Evolutionary conservation across 805 yeast genomes (phyloP).

Genomic region (Ogataea glucozyma): DNA sequence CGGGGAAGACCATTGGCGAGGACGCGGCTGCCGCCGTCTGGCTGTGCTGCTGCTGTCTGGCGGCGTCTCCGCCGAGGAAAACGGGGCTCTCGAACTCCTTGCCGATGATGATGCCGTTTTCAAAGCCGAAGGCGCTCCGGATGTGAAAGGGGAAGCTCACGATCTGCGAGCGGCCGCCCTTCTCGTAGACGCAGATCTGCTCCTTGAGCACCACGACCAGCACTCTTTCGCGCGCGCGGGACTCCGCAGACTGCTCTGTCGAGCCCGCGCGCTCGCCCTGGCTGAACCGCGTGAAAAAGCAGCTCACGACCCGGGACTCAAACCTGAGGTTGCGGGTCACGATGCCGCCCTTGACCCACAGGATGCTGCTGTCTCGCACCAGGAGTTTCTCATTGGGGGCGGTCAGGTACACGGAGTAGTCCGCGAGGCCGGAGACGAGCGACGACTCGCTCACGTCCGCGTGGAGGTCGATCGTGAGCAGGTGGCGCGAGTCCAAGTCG

Average conservation of each 20-base stretch:
- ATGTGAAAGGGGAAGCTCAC: conserved; percentile 72
- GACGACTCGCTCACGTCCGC: conserved; percentile 22
- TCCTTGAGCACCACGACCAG: conserved; percentile 63
- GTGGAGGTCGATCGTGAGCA: conserved; percentile 23
- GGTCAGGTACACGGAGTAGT: conserved; percentile 23
- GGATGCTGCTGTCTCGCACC: conserved; percentile 38
- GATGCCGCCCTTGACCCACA: conserved; percentile 51
- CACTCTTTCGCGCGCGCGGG: conserved; percentile 35
- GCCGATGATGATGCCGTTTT: conserved; percentile 58
- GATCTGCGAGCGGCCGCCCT: conserved; percentile 57
- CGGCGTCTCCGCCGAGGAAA: conserved; percentile 7
- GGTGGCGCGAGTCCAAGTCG: conserved; percentile 19
- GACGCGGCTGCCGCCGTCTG: background rate
- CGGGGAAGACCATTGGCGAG: conserved; percentile 11
- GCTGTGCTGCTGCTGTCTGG: background rate
- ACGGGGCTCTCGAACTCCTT: conserved; percentile 23
- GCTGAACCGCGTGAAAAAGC: conserved; percentile 60
- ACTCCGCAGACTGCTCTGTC: no score
- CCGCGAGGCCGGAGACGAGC: conserved; percentile 5
- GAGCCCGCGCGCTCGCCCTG: conserved; percentile 12
- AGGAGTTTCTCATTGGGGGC: conserved; percentile 27
- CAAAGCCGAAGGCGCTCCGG: conserved; percentile 60
- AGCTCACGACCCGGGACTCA: conserved; percentile 53
- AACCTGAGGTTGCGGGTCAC: conserved; percentile 50
- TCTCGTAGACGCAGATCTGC: conserved; percentile 61